Evolutionary conservation across 805 yeast genomes (phyloP).

Genomic region (Lipomyces yamadae): DNA sequence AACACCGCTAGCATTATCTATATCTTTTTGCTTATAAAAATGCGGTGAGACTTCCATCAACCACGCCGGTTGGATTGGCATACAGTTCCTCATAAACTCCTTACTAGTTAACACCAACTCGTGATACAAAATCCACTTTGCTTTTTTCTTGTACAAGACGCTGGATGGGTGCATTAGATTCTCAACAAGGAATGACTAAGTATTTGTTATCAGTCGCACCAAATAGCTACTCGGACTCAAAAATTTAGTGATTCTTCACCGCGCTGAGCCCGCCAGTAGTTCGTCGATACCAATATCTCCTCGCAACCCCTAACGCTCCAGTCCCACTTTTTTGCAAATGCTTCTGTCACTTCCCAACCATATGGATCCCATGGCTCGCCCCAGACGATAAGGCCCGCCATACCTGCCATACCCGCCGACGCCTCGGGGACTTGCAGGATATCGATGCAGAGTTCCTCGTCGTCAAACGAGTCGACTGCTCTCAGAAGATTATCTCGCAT

Average conservation of each 20-base stretch:
- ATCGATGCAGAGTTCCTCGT: conserved; percentile 5
- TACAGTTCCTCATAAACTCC: conserved; percentile 91
- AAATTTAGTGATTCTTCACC: conserved; percentile 1
- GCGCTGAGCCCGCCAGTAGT: conserved; percentile 10
- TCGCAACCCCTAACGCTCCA: not conserved
- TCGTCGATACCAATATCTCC: conserved; percentile 6
- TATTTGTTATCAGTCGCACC: conserved; percentile 7
- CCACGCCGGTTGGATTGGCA: conserved; percentile 84
- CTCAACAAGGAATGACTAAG: conserved; percentile 4
- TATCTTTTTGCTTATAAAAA: conserved; percentile 46
- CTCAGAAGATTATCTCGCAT: conserved; percentile 6
- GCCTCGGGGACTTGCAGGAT: conserved; percentile 10
- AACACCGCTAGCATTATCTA: conserved; percentile 36
- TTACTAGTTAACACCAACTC: conserved; percentile 79
- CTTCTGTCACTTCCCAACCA: conserved; percentile 8
- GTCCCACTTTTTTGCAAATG: conserved; percentile 2
- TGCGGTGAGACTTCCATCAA: conserved; percentile 58
- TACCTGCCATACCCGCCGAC: conserved; percentile 6
- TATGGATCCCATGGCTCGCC: conserved; percentile 8
- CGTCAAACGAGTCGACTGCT: conserved; percentile 8
- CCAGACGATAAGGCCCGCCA: conserved; percentile 7
- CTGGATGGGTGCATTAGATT: conserved; percentile 95
- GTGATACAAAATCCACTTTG: conserved; percentile 82
- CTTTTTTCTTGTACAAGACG: conserved; percentile 61
- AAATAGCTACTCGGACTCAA: conserved; percentile 1